Evolutionary conservation across 768 basidiomycete species (phyloP).

Genomic region (Kwoniella bestiolae): DNA sequence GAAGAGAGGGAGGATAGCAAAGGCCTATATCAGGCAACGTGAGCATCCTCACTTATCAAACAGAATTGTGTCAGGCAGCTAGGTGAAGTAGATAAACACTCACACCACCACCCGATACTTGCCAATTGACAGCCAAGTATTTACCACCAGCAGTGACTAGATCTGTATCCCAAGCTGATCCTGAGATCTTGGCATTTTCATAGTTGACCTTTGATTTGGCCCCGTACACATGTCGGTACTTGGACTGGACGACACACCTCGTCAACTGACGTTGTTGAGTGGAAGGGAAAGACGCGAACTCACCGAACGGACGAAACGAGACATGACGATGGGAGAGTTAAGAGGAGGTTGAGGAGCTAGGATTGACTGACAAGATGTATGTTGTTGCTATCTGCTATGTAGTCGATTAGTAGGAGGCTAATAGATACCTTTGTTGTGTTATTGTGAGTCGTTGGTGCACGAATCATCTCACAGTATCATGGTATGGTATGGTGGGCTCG

Average conservation of each 20-base stretch:
- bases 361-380: neutral
- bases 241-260: constrained; percentile 60
- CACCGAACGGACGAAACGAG: constrained; percentile 75
- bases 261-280: neutral
- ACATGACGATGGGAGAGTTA: constrained; percentile 63
- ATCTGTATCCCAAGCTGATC: constrained; percentile 96
- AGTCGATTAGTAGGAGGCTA: neutral
- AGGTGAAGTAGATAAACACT: constrained; percentile 17
- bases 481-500: neutral
- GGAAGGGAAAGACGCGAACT: constrained; percentile 3
- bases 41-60: neutral
- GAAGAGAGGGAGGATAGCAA: constrained; percentile 81
- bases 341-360: neutral
- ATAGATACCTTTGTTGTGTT: too few relatives aligned
- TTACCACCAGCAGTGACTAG: constrained; percentile 81
- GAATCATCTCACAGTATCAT: neutral
- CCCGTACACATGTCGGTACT: constrained; percentile 94
- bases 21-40: constrained; percentile 63
- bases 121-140: constrained; percentile 95
- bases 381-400: neutral
- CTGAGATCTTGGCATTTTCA: constrained; percentile 69
- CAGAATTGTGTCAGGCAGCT: neutral
- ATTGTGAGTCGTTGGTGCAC: neutral
- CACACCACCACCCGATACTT: constrained; percentile 59
- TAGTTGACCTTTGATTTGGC: constrained; percentile 72